Evolutionary conservation across 208 protist species (phyloP).

Genomic region (Acanthamoeba sp.): DNA sequence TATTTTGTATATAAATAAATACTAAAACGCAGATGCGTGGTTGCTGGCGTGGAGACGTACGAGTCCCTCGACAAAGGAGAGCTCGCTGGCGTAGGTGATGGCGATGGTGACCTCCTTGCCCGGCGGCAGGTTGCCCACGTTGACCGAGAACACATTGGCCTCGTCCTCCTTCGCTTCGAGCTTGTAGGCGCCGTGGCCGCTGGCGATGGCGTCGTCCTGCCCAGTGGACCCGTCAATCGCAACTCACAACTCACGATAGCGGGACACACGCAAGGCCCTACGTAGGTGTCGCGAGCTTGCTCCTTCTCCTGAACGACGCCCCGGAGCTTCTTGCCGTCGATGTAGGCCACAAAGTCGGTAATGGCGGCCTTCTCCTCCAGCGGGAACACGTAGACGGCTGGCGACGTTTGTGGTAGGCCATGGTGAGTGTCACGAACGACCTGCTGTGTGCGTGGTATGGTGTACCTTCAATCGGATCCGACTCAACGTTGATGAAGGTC

Average conservation of each 20-base stretch:
- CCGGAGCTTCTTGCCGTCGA: constrained; percentile 86
- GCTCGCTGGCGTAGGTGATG: constrained; percentile 68
- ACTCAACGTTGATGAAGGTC: constrained; percentile 16
- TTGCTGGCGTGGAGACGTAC: too few species aligned
- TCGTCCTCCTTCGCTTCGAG: constrained; percentile 59
- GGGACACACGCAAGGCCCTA: too few species aligned
- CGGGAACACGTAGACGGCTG: constrained; percentile 83
- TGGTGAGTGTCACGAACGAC: too few species aligned
- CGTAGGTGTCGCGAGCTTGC: constrained; percentile 81
- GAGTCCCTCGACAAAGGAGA: neutral
- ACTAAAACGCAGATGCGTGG: too few species aligned
- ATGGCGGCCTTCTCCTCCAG: constrained; percentile 87
- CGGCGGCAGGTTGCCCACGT: constrained; percentile 72
- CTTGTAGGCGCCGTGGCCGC: constrained; percentile 63
- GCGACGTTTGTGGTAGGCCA: neutral
- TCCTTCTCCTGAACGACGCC: constrained; percentile 87
- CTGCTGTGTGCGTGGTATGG: neutral
- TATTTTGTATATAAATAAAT: too few species aligned
- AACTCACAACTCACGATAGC: neutral
- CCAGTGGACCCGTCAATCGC: too few species aligned
- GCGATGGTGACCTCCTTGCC: constrained; percentile 25
- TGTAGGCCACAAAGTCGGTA: constrained; percentile 85
- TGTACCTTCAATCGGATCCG: constrained; percentile 18
- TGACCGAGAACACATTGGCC: constrained; percentile 73
- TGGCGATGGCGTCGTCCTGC: constrained; percentile 68